These are phyloP conservation scores for Naegleria gruberi DNA, from an alignment of 208 protist genomes.

Conservation along the genomic window DNA sequence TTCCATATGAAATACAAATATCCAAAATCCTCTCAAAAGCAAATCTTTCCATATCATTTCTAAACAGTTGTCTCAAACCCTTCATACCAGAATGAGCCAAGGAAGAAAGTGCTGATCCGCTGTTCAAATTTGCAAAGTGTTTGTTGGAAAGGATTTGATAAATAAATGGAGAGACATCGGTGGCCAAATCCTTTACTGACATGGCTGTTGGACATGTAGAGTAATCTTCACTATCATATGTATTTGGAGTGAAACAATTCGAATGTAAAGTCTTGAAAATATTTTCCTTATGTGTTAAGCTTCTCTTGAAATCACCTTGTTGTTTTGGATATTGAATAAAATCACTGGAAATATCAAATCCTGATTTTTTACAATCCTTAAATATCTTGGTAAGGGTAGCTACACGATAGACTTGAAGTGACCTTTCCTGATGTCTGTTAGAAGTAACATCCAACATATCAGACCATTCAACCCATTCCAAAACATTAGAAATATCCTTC, in stretches of 20 bases:
- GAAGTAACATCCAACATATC: neutral
- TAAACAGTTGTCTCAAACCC: neutral
- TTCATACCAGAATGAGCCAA: neutral
- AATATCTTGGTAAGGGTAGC: neutral
- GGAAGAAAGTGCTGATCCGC: neutral
- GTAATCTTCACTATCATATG: neutral
- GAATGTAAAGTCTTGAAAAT: neutral
- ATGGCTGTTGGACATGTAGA: neutral
- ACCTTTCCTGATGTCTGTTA: neutral
- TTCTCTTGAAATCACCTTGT: neutral
- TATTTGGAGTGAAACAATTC: neutral
- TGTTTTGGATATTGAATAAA: conserved; percentile 11
- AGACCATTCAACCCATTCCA: neutral
- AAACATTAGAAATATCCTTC: neutral
- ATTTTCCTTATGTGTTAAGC: neutral
- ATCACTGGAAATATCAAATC: neutral
- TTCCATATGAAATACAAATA: neutral
- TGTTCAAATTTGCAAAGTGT: neutral
- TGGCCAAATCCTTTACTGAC: neutral
- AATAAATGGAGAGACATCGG: neutral
- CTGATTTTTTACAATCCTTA: neutral
- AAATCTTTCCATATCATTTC: neutral
- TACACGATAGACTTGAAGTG: neutral
- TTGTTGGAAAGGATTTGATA: neutral
- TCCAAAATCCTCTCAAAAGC: neutral